Base-by-base conservation (phyloP, 75 land plant species). In the Cupressus sempervirens region DNA sequence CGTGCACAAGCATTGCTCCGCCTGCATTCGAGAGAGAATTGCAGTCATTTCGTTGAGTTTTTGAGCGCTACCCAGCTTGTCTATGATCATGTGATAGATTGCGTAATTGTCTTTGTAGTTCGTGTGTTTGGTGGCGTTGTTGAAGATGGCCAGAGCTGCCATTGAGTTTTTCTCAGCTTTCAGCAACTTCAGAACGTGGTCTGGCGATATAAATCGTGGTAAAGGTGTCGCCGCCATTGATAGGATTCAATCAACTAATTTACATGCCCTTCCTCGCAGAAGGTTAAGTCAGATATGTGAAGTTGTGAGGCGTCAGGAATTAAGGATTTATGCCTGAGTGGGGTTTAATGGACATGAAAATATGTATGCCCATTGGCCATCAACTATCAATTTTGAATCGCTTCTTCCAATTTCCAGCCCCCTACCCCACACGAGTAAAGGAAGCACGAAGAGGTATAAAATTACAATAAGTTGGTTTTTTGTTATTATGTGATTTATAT, bases 121-220 rank as follows among this genome's bases (percentile, higher is more conserved):
- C 14, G 90, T 86, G 77, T 84, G 85, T 83, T 30, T 79, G 56
- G 87, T 52, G 41, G 91, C 89, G 56, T 91, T 76, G 86, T 90
- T 83, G 89, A 93, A 92, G 46, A 89, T 88, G 46, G 85, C 36
- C 53, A 93, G 86, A 58, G 94, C 90, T 10, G 83, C 38, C 81
- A 77, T 30, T 53, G 84, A 68, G 86, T 85, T 80, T 34, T 85
- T 90, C 72, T 88, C 84, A 3, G 88, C 80, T 82, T 87, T 85
- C 80, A 92, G 85, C 58, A 87, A 86, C 35, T 79, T 85, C 50
- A 90, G 86, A 77, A 92, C 73, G 26, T 58, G 88, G 10, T 80
- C 88, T 3, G 88, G 80, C 8, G 88, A 68, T 32, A 89, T 62
- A 16, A 14, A 14, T 62, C 82, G 81, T 9, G 91, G 88, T 70